phyloP scores from a whole-genome alignment of 805 yeast genomes.

The Yamadazyma takamatsuzukensis region DNA sequence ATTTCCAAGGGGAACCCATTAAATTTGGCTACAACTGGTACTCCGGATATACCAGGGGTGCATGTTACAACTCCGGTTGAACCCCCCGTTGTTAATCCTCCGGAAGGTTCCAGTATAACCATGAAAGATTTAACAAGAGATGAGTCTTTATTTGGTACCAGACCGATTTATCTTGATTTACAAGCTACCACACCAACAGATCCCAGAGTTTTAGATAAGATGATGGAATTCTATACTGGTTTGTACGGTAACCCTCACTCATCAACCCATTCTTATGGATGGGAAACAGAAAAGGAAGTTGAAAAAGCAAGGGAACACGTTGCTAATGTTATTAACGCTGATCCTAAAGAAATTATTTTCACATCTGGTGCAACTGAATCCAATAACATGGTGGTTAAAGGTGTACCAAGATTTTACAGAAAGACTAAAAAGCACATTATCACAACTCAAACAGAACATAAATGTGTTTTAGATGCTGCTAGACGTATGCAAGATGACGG shows the following conservation, averaged over 20 bases:
- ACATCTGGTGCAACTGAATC: constrained; percentile 98
- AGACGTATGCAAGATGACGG: constrained; percentile 96
- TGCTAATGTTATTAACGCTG: constrained; percentile 85
- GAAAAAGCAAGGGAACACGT: constrained; percentile 81
- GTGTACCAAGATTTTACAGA: constrained; percentile 90
- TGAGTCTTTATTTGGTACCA: constrained; percentile 52
- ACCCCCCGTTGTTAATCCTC: constrained; percentile 27
- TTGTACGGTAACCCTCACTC: constrained; percentile 97
- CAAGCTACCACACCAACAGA: constrained; percentile 99
- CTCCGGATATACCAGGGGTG: constrained; percentile 15
- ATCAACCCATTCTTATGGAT: constrained; percentile 94
- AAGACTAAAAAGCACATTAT: constrained; percentile 90
- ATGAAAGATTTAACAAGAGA: constrained; percentile 45
- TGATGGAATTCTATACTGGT: constrained; percentile 85
- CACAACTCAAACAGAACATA: constrained; percentile 96
- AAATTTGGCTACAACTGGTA: constrained; percentile 5
- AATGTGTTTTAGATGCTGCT: constrained; percentile 97
- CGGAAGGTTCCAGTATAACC: constrained; percentile 44
- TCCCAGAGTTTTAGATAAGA: constrained; percentile 89
- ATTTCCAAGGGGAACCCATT: constrained; percentile 8
- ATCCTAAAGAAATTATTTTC: constrained; percentile 93
- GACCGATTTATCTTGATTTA: constrained; percentile 95
- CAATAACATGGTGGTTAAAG: constrained; percentile 92
- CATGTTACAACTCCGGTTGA: constrained; percentile 18
- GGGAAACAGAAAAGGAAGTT: constrained; percentile 95